phyloP scores from a whole-genome alignment of 345 rosid species.

The Punica granatum region DNA sequence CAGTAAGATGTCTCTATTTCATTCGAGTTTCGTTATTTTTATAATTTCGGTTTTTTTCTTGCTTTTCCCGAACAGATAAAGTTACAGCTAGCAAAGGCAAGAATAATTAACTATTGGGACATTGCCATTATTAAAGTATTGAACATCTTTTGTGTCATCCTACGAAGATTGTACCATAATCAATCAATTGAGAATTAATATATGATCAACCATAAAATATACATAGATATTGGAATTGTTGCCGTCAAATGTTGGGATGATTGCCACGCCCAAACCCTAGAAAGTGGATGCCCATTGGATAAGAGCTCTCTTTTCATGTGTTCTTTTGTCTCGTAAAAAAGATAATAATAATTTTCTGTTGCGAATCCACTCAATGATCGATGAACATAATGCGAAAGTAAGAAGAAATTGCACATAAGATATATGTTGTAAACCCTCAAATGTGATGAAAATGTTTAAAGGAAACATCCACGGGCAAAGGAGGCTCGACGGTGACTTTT shows the following conservation, averaged over 20 bases:
- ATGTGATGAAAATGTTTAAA: too few species aligned
- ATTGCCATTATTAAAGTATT: neutral
- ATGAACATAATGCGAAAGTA: too few species aligned
- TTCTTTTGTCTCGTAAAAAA: neutral
- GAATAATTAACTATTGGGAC: neutral
- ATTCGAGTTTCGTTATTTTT: too few species aligned
- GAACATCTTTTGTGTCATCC: neutral
- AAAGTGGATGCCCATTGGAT: slow-evolving; percentile 41
- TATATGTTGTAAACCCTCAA: too few species aligned
- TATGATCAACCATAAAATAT: too few species aligned
- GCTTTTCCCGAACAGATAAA: neutral
- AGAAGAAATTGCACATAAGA: too few species aligned
- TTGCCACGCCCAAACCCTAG: slow-evolving; percentile 32
- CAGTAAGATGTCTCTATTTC: too few species aligned
- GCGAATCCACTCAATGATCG: too few species aligned
- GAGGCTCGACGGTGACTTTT: too few species aligned
- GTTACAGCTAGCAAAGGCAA: neutral
- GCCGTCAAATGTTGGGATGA: neutral
- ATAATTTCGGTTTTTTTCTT: neutral
- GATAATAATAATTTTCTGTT: too few species aligned
- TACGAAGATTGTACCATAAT: neutral
- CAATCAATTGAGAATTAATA: neutral
- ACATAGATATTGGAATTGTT: neutral
- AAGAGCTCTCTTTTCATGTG: slow-evolving; percentile 16
- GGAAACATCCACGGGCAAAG: too few species aligned